Percentiles rank a stretch among this genome's conserved stretches.
These are phyloP conservation scores for Tylopilus subfusipes DNA, from an alignment of 768 basidiomycete species.

Conservation along the genomic window DNA sequence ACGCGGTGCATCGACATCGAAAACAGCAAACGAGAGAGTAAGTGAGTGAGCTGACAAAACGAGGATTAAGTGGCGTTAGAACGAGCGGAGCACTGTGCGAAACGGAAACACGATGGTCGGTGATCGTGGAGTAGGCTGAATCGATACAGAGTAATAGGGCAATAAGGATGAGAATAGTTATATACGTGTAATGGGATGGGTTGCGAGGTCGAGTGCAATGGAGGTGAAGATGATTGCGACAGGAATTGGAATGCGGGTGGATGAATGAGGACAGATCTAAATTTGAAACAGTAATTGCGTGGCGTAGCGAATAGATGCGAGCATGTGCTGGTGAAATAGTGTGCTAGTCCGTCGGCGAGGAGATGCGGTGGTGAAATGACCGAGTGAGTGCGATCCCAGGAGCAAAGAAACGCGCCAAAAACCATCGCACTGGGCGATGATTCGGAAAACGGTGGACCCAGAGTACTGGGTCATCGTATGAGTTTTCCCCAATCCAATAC, in stretches of 20 bases:
- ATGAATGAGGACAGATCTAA: constrained; percentile 22
- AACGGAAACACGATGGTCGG: constrained; percentile 2
- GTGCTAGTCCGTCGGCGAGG: constrained; percentile 10
- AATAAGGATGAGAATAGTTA: constrained; percentile 29
- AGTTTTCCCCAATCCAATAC: constrained; percentile 46
- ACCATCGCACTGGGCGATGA: background rate
- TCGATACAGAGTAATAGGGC: constrained; percentile 25
- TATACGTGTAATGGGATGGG: constrained; percentile 18
- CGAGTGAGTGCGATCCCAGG: background rate
- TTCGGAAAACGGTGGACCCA: background rate
- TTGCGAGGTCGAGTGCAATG: background rate
- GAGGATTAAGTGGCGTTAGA: constrained; percentile 7
- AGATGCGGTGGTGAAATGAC: constrained; percentile 4
- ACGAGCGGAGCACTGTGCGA: constrained; percentile 20
- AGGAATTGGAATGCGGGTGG: constrained; percentile 16
- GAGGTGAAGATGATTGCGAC: constrained; percentile 12
- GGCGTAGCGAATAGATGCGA: constrained; percentile 22
- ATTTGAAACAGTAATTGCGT: constrained; percentile 14
- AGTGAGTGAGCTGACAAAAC: constrained; percentile 17
- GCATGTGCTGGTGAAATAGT: constrained; percentile 26
- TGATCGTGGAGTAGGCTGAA: constrained; percentile 14
- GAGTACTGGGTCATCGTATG: constrained; percentile 30
- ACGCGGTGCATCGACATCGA: constrained; percentile 4
- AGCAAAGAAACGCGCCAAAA: constrained; percentile 3
- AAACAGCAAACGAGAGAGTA: constrained; percentile 16